Base-by-base conservation (phyloP, 192 early-diverging fungal species). In the Umbelopsis sp. region DNA sequence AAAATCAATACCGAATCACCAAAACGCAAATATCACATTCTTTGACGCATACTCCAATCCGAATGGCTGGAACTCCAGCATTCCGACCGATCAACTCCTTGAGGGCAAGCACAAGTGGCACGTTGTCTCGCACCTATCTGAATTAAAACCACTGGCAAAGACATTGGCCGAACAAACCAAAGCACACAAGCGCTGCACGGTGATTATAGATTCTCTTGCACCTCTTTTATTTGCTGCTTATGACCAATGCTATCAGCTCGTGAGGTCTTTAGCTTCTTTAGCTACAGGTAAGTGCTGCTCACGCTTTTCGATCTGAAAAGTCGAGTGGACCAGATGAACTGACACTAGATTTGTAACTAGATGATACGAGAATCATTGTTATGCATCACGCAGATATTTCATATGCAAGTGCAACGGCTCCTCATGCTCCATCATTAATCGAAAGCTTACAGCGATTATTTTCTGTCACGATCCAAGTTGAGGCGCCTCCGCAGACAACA, bases 361-460 rank as follows among this genome's bases (percentile, higher is more conserved):
- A 52, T 32, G n/a, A 41, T 31, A 34, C 41, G 82, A 81, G 83
- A 29, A 45, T 45, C 20, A 65, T 70, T 45, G 56, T 69, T 12
- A 34, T 83, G 16, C 66, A 83, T 7, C 45, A 81, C 21, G 75
- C 72, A 8, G 77, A 77, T 47, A 80, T 83, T 51, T 32, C 68
- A n/a, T 82, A 85, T 38, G 68, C 72, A 20, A 49, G 31, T 6
- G 62, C 51, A 6, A 7, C 65, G 24, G 24, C 51, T 24, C 31
- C 12, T 21, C 56, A 59, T 8, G 69, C 47, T 0, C 47, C 65
- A 21, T 38, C 34, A 6, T 31, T 75, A 47, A 12, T 32, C 20
- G 69, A 66, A 0, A 50, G 72, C 0, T 26, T 78, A 4, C 45
- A 78, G 31, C 72, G 77, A 20, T 49, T 78, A 5, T 72, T 69